Base-by-base conservation (phyloP, 805 yeast genomes). In the Saccharomycopsis selenospora region DNA sequence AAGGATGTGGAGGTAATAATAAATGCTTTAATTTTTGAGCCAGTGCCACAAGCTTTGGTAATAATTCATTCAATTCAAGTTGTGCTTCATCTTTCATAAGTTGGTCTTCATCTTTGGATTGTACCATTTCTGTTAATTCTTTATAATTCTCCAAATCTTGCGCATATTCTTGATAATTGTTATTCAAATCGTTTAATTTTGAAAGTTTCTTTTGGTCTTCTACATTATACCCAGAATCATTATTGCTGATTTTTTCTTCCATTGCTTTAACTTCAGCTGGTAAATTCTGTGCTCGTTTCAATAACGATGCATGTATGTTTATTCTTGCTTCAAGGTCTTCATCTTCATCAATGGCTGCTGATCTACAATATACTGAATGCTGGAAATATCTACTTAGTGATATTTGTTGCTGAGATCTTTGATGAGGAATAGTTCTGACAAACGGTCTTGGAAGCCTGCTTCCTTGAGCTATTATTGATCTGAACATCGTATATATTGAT, bases 1-100 rank as follows among this genome's bases (percentile, higher is more conserved):
- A 85, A 41, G 79, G 81, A 55, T 84, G 82, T 2, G 85, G 78
- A 1, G 97, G 96, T 20, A 91, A 65, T 3, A 93, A 67, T 38
- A 73, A 71, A 4, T 72, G 59, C 51, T 82, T 78, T n/a, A 86
- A 65, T 27, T 66, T 64, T 1, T 64, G 60, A 0, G 79, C 68
- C 1, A 75, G 59, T 7, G 61, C 55, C 3, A 63, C 61, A 7
- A 86, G 61, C 10, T 63, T 60, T 0, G 84, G 84, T 2, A 65
- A 52, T 0, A 75, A 55, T 0, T 64, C 58, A 1, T 66, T 68
- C 3, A 87, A 57, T 59, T 90, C 97, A 3, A 52, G 53, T 40
- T 70, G 61, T 0, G 95, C 96, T 11, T 83, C 90, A 3, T 66
- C 70, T 33, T 66, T 67, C 33, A 82, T 61, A 2, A 68, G 63